A percentile compares a stretch with the other conserved stretches of the same genome.
These are phyloP conservation scores for Pseudogymnoascus sp. DNA, from an alignment of 2,329 filamentous ascomycete genomes.

Conservation along the genomic window DNA sequence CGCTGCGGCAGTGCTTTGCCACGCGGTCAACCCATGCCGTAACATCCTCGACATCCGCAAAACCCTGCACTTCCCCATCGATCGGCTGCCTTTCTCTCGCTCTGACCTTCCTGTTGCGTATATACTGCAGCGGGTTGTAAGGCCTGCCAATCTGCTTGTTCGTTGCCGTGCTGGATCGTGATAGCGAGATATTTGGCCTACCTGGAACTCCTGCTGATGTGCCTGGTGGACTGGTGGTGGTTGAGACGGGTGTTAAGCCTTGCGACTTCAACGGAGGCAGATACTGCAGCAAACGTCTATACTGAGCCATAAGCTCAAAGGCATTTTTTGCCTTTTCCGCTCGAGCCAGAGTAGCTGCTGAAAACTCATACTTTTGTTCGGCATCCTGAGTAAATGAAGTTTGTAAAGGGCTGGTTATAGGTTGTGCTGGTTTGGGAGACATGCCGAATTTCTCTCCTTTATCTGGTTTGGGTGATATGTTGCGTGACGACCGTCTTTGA, in stretches of 20 bases:
- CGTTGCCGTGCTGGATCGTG: slow-evolving; percentile 31
- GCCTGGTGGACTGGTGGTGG: slow-evolving; percentile 35
- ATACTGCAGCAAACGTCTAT: slow-evolving; percentile 69
- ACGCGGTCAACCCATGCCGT: slow-evolving; percentile 70
- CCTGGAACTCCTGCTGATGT: slow-evolving; percentile 33
- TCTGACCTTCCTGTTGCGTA: slow-evolving; percentile 81
- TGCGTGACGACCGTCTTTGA: slow-evolving; percentile 56
- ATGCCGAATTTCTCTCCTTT: slow-evolving; percentile 25
- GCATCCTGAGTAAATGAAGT: slow-evolving; percentile 42
- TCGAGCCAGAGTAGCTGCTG: slow-evolving; percentile 70
- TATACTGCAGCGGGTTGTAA: slow-evolving; percentile 89
- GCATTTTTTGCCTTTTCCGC: slow-evolving; percentile 78
- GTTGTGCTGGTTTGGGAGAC: not conserved
- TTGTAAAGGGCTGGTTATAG: slow-evolving; percentile 37
- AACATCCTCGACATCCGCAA: slow-evolving; percentile 65
- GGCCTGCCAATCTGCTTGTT: slow-evolving; percentile 50
- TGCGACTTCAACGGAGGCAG: slow-evolving; percentile 63
- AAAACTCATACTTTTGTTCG: slow-evolving; percentile 58
- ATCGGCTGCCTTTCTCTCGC: slow-evolving; percentile 69
- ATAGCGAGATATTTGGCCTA: slow-evolving; percentile 28
- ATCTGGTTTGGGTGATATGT: slow-evolving; percentile 50
- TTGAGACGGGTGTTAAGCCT: slow-evolving; percentile 20
- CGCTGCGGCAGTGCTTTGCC: slow-evolving; percentile 18
- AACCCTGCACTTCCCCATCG: slow-evolving; percentile 68
- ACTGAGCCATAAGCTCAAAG: slow-evolving; percentile 79